Evolutionary conservation across 345 rosid genomes (phyloP).

Genomic region (Kandelia obovata): DNA sequence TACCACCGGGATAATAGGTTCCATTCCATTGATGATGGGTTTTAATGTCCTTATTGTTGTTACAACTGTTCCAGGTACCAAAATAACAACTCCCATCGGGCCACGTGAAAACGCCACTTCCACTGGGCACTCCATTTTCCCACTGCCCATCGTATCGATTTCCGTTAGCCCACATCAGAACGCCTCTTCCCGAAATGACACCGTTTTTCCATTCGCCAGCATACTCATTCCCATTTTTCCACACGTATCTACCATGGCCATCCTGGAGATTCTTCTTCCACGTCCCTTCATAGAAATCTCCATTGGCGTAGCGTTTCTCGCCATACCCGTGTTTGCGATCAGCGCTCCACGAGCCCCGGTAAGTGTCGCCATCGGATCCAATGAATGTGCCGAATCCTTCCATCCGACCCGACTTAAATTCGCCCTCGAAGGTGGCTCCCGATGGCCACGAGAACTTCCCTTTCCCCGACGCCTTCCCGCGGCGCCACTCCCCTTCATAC

Average conservation of each 20-base stretch:
- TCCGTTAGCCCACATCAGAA: conserved; percentile 75
- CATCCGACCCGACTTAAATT: conserved; percentile 89
- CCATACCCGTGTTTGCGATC: conserved; percentile 88
- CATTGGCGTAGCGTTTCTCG: conserved; percentile 76
- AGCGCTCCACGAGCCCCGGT: conserved; percentile 74
- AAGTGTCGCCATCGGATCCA: conserved; percentile 90
- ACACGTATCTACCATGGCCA: conserved; percentile 80
- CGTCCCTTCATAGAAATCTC: conserved; percentile 75
- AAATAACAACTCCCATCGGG: conserved; percentile 64
- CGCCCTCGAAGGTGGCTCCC: conserved; percentile 93
- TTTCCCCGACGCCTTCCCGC: conserved; percentile 91
- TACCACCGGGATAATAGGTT: conserved; percentile 42
- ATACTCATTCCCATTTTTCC: conserved; percentile 88
- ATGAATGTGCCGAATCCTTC: conserved; percentile 84
- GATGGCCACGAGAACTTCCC: conserved; percentile 99
- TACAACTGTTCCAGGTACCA: conserved; percentile 41
- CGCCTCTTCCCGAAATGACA: conserved; percentile 75
- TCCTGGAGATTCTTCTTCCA: conserved; percentile 92
- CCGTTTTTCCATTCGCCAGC: conserved; percentile 88
- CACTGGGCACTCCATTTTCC: conserved; percentile 87
- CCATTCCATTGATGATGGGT: conserved; percentile 44
- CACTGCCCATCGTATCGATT: conserved; percentile 82
- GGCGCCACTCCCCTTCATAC: conserved; percentile 98
- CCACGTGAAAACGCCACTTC: conserved; percentile 69
- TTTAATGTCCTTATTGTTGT: neutral